A percentile compares a stretch with the other conserved stretches of the same genome.
Evolutionary conservation across 768 basidiomycete species (phyloP).

Genomic region (Auriscalpium microsporum): DNA sequence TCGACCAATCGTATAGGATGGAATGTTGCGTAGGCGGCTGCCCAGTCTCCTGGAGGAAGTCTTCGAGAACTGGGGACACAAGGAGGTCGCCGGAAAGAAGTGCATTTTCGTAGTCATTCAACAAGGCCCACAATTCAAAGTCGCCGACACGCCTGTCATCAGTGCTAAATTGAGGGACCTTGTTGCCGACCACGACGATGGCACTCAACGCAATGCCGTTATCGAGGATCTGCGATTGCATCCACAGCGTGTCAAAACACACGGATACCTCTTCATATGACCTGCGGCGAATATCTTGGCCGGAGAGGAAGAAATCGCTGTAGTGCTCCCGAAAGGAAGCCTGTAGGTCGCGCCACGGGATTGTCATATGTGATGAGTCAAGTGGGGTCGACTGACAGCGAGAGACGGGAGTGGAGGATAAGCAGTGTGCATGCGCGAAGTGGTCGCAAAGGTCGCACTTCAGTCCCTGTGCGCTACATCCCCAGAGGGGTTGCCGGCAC

Average conservation of each 20-base stretch:
- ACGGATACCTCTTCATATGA: constrained; percentile 67
- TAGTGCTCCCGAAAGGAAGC: constrained; percentile 51
- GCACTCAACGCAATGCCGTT: constrained; percentile 63
- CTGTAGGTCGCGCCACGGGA: constrained; percentile 45
- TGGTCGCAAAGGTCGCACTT: constrained; percentile 54
- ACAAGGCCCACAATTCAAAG: constrained; percentile 22
- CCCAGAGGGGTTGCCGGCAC: constrained; percentile 72
- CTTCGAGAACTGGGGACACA: constrained; percentile 39
- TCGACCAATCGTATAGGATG: constrained; percentile 62
- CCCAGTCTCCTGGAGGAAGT: constrained; percentile 46
- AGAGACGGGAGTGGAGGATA: constrained; percentile 19
- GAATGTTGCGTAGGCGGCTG: constrained; percentile 32
- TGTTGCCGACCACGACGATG: constrained; percentile 39
- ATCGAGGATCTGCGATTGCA: constrained; percentile 56
- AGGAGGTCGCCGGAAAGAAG: constrained; percentile 34
- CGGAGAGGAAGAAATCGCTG: constrained; percentile 31
- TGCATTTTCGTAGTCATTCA: constrained; percentile 47
- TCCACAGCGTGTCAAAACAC: constrained; percentile 50
- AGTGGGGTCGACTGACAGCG: constrained; percentile 32
- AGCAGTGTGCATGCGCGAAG: constrained; percentile 52
- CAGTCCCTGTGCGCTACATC: constrained; percentile 50
- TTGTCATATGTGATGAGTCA: constrained; percentile 39
- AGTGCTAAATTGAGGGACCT: neutral
- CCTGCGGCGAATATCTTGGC: constrained; percentile 36
- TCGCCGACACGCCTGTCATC: neutral